phyloP scores from a whole-genome alignment of 176 grass and related monocot genomes.

The Aechmea fasciata region DNA sequence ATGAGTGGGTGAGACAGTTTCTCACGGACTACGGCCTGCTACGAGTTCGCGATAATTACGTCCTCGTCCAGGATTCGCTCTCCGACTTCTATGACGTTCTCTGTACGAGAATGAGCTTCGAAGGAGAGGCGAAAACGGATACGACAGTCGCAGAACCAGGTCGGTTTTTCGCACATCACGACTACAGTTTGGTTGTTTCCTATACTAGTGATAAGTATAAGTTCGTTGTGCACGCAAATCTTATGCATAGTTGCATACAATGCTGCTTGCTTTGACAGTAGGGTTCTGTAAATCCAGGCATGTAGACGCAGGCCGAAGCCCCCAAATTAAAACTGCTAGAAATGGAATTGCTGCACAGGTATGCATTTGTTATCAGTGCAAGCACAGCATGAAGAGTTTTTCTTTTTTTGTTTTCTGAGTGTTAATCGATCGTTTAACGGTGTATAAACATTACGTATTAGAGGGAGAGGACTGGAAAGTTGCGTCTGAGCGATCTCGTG shows the following conservation, averaged over 20 bases:
- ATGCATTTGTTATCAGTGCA: not conserved
- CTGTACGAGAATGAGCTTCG: conserved; percentile 26
- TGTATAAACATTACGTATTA: not conserved
- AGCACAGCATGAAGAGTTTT: no score
- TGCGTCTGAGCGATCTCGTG: conserved; percentile 24
- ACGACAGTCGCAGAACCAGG: not conserved
- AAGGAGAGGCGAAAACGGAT: not conserved
- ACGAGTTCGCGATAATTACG: conserved; percentile 5
- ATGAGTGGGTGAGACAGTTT: conserved; percentile 34
- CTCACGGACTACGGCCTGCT: conserved; percentile 24
- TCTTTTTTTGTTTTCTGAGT: no score
- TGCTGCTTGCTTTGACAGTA: not conserved
- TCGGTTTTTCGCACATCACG: not conserved
- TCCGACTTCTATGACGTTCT: conserved; percentile 29
- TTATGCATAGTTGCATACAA: not conserved
- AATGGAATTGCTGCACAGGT: conserved; percentile 15
- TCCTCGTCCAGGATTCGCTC: conserved; percentile 26
- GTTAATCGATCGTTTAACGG: no score
- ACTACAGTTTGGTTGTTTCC: no score
- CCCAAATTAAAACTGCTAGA: not conserved
- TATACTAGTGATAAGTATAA: not conserved
- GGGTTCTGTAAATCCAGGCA: conserved; percentile 13
- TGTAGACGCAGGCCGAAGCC: not conserved
- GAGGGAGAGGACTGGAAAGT: conserved; percentile 33
- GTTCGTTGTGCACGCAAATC: not conserved